Evolutionary conservation across 352 stramenopile species (phyloP), one percentile per base, ranked within the genome.

Genomic region (Phytophthora boehmeriae): DNA sequence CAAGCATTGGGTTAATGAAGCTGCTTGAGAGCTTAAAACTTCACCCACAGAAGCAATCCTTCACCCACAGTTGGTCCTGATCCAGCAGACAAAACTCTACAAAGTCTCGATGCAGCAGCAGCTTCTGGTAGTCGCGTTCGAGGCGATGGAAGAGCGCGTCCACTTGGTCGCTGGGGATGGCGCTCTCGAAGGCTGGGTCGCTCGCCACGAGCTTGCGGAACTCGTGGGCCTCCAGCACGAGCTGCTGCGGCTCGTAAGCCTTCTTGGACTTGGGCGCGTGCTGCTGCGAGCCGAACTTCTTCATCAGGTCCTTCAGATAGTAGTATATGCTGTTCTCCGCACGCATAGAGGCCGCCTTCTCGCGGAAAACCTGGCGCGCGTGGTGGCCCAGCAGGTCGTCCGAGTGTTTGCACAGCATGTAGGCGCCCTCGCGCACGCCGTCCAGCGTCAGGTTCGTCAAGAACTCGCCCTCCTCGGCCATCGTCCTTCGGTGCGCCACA

Each of bases 341-440:
- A 14, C 84, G 84, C 78, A 89, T 91, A 8, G 83, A 92, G 28
- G 83, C 75, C 16, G 85, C 85, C 60, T 92, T 94, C 59, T 91
- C 85, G n/a, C 85, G 83, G 63, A 94, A 94, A 8, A 87, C 81
- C 62, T 94, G 85, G 13, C 85, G 80, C 42, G 85, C 81, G 43
- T 85, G 83, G 54, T 94, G 85, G 19, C 85, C 85, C 22, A 94
- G 73, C 49, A 94, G 64, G 53, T 94, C 85, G 68, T 94, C 85
- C 10, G 85, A 82, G 55, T 90, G 83, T 56, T 92, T 94, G 63
- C 85, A 94, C 43, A 94, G 66, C 85, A 94, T 94, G 52, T 92
- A 92, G 30, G 81, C 64, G 9, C 85, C 85, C 35, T 90, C 78
- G 23, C 88, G 85, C 38, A 92, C 81, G 35, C 85, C 83, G 39